Conservation (phyloP, 805 yeast species). For the Ogataea paradorogensis region DNA sequence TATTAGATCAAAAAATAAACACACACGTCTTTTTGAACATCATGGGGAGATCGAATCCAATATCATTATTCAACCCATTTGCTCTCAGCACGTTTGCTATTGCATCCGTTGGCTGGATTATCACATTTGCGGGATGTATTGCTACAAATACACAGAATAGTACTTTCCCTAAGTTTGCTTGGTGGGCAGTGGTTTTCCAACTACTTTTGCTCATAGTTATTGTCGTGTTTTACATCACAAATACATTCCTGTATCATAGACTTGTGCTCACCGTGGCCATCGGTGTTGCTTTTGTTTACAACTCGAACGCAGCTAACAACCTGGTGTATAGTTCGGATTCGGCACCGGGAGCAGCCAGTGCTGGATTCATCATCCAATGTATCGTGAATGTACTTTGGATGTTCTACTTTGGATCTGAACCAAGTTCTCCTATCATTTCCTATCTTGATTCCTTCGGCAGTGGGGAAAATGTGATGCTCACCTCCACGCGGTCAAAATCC, state of each 20-base stretch:
- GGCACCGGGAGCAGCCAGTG: constrained; percentile 80
- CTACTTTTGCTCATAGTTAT: constrained; percentile 54
- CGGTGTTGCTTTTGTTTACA: constrained; percentile 76
- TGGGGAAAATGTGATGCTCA: constrained; percentile 33
- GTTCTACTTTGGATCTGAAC: constrained; percentile 85
- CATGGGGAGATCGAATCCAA: constrained; percentile 21
- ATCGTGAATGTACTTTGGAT: constrained; percentile 85
- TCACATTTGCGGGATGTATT: constrained; percentile 85
- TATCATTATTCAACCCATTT: constrained; percentile 56
- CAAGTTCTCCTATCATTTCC: constrained; percentile 80
- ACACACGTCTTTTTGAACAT: constrained; percentile 1
- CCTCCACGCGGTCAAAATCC: constrained; percentile 17
- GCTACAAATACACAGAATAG: constrained; percentile 41
- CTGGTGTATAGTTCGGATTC: constrained; percentile 68
- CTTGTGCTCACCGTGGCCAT: constrained; percentile 52
- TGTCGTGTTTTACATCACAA: constrained; percentile 52
- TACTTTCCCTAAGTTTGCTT: constrained; percentile 75
- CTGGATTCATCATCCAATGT: constrained; percentile 82
- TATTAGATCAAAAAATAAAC: constrained; percentile 7
- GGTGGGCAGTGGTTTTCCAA: constrained; percentile 96
- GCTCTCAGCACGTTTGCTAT: constrained; percentile 79
- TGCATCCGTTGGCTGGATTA: constrained; percentile 76
- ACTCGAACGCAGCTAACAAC: constrained; percentile 78
- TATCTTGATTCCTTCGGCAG: constrained; percentile 78
- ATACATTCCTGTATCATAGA: constrained; percentile 68